Base-by-base conservation (phyloP, 306 rosid genomes). In the Chamaecrista fasciculata region DNA sequence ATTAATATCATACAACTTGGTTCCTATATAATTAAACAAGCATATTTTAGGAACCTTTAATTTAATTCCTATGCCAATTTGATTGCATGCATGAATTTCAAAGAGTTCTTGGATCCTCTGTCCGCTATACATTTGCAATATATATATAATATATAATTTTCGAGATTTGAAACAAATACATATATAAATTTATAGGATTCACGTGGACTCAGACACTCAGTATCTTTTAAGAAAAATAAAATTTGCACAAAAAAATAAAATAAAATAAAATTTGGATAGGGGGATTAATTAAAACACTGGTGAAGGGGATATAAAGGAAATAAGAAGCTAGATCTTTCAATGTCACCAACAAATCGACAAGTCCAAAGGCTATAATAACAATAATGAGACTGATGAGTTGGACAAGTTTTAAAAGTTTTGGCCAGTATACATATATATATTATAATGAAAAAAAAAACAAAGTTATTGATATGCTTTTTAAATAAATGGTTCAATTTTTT, bases 1-100 rank as follows among this genome's bases (percentile, higher is more conserved):
- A 8, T 21, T 69, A 25, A 72, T 31, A 16, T 58, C 70, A 66
- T 31, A 52, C 82, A 50, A 72, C 66, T 59, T 66, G 82, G 78
- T 60, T 20, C 34, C 67, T 25, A n/a, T n/a, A n/a, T n/a, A 46
- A 19, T 62, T 63, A 16, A 52, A 42, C 52, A 33, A 8, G 15
- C 20, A 44, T 37, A 11, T 11, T 55, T 55, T 10, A 20, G n/a
- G 42, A 43, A 34, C 62, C 33, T 42, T 60, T 61, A n/a, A n/a
- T n/a, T n/a, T n/a, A n/a, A n/a, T n/a, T 33, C 59, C 11, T 37
- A 44, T 37, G 37, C 42, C 15, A 28, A 12, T 56, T 26, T 56
- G 12, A 29, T 29, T 26, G 55, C 16, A 12, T 21, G 28, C 19
- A 15, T 55, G 4, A 12, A 55, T 26, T 12, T 12, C 5, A 25